phyloP scores from a whole-genome alignment of 1,284 basidiomycete genomes.

The Porodaedalea pini region DNA sequence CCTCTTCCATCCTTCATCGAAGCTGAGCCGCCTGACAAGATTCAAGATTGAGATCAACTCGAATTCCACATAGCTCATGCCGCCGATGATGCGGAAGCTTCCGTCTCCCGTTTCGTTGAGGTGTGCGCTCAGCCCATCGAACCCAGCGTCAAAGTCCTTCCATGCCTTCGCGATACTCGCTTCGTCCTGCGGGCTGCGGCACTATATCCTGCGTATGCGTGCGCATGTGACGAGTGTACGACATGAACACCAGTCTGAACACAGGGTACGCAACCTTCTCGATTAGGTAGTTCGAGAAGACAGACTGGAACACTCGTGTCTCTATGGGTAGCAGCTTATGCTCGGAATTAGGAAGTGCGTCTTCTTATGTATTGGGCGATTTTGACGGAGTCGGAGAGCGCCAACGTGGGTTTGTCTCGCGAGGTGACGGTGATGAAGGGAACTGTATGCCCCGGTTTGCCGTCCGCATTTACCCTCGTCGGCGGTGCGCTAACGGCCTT shows the following conservation, averaged over 20 bases:
- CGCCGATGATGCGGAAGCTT: not conserved
- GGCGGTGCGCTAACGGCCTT: constrained; percentile 33
- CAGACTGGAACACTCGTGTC: constrained; percentile 23
- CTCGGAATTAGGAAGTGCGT: constrained; percentile 38
- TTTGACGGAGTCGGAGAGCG: constrained; percentile 38
- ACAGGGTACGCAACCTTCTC: constrained; percentile 16
- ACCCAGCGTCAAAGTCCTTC: constrained; percentile 14
- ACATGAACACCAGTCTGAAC: constrained; percentile 13
- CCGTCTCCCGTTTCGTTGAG: constrained; percentile 18
- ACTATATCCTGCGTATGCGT: constrained; percentile 1
- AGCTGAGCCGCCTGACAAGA: not conserved
- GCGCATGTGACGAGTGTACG: not conserved
- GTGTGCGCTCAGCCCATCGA: constrained; percentile 10
- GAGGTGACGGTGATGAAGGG: constrained; percentile 33
- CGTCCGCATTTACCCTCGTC: constrained; percentile 29
- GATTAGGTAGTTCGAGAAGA: constrained; percentile 27
- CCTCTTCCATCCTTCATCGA: not conserved
- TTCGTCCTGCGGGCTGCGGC: constrained; percentile 11
- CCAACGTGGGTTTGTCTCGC: constrained; percentile 28
- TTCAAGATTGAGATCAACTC: constrained; percentile 9
- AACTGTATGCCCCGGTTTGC: constrained; percentile 34
- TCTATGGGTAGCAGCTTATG: constrained; percentile 32
- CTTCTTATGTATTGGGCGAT: constrained; percentile 47
- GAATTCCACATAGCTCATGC: not conserved
- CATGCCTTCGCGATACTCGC: constrained; percentile 5